Evolutionary conservation across 2,329 filamentous ascomycete species (phyloP).

Genomic region (Stagonosporopsis tanaceti): DNA sequence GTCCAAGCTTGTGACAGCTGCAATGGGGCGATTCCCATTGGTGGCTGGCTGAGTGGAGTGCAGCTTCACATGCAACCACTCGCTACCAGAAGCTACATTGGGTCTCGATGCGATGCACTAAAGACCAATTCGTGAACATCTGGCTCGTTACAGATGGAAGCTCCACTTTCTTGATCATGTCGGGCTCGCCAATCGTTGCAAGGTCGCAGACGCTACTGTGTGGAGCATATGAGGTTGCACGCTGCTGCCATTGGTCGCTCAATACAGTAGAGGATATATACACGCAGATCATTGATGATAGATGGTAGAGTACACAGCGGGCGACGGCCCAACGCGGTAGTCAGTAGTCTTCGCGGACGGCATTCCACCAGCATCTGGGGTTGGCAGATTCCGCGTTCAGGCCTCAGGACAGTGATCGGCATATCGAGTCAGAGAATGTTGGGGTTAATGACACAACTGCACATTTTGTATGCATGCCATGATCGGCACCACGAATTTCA

Average conservation of each 20-base stretch:
- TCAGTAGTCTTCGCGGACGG: not conserved
- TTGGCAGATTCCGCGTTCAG: not conserved
- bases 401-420: not conserved
- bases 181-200: conserved; percentile 1
- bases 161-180: conserved; percentile 14
- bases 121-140: conserved; percentile 9
- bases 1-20: conserved; percentile 16
- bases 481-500: not conserved
- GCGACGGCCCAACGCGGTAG: not conserved
- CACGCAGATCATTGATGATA: not conserved
- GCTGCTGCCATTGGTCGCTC: not conserved
- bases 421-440: conserved; percentile 4
- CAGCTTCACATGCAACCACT: conserved; percentile 15
- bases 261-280: not conserved
- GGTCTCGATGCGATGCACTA: conserved; percentile 8
- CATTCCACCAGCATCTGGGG: conserved; percentile 1
- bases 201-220: conserved; percentile 1
- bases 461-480: not conserved
- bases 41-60: conserved; percentile 23
- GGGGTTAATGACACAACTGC: not conserved
- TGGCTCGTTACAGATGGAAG: conserved; percentile 2
- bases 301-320: not conserved
- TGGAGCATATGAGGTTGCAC: conserved; percentile 5
- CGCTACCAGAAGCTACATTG: conserved; percentile 22
- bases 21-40: conserved; percentile 25